Base-by-base conservation (phyloP, 345 rosid genomes). In the Eucalyptus coolabah region DNA sequence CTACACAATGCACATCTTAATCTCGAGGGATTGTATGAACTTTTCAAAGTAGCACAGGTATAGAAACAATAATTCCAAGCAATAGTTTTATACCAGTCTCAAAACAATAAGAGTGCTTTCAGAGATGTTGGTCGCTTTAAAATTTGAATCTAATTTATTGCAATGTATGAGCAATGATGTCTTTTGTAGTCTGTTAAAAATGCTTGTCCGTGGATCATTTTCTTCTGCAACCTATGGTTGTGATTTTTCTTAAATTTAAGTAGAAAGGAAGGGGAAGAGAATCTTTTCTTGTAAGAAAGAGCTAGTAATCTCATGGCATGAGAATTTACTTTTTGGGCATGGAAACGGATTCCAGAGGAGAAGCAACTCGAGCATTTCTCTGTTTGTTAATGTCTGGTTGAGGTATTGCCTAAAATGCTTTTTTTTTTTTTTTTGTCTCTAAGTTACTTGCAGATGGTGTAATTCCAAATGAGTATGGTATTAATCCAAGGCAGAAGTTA, bases 361-460 rank as follows among this genome's bases (percentile, higher is more conserved):
- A 47, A 24, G 18, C 34, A 85, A 85, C 87, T 44, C 45, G 13
- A 30, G 87, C 87, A 86, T 86, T 51, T 51, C 42, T 47, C 59
- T 51, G 65, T 50, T 86, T 77, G 21, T 77, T 72, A 77, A 37
- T 19, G 47, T 77, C 28, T 19, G 65, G 87, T 40, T 42, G 28
- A 82, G 56, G 18, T 56, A 82, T 24, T 50, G 47, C 45, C 67
- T 87, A 51, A 54, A 40, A 30, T 47, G 88, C 44, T 15, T 13
- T 2, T 50, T 69, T 65, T 89, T 44, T 89, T 90, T 90, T 88
- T 87, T 60, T 90, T 86, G 88, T 93, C 85, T 92, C 94, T 92
- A 94, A 98, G 99, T 90, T 95, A 90, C 99, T 98, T 86, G 90
- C 99, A 89, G 99, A 98, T 93, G 99, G 99, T 91, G 99, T 98